These are phyloP conservation scores for Aspergillus nomiae DNA, from an alignment of 2,329 filamentous ascomycete species.

Conservation along the genomic window DNA sequence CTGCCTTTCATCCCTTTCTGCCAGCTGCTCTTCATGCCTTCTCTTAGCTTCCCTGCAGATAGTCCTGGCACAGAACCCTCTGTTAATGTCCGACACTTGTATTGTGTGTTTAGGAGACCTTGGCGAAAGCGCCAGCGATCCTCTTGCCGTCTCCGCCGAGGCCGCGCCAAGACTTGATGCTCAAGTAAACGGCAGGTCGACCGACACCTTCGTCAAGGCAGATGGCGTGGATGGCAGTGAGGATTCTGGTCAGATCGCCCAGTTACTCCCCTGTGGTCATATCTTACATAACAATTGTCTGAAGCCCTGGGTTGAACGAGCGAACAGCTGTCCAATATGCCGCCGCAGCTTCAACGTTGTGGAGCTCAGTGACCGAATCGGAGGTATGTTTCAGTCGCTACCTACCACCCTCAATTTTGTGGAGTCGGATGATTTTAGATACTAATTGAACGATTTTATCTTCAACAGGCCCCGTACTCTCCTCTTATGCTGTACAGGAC, in stretches of 20 bases:
- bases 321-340: constrained; percentile 97
- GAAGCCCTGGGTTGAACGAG: constrained; percentile 91
- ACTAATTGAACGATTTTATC: constrained; percentile 9
- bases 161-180: constrained; percentile 46
- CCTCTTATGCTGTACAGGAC: constrained; percentile 59
- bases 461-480: constrained; percentile 54
- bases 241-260: constrained; percentile 57
- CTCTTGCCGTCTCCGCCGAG: constrained; percentile 45
- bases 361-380: constrained; percentile 75
- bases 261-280: constrained; percentile 78
- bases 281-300: constrained; percentile 90
- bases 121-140: constrained; percentile 58
- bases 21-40: constrained; percentile 43
- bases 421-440: not conserved
- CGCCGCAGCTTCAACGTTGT: constrained; percentile 89
- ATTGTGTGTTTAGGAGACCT: constrained; percentile 74
- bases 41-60: constrained; percentile 30
- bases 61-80: constrained; percentile 30
- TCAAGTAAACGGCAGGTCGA: constrained; percentile 29
- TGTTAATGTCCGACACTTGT: constrained; percentile 66
- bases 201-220: constrained; percentile 29
- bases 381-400: constrained; percentile 62
- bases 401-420: not conserved
- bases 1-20: constrained; percentile 27
- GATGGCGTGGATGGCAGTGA: constrained; percentile 37